phyloP scores from a whole-genome alignment of 106 monocot species.

The Acorus calamus region DNA sequence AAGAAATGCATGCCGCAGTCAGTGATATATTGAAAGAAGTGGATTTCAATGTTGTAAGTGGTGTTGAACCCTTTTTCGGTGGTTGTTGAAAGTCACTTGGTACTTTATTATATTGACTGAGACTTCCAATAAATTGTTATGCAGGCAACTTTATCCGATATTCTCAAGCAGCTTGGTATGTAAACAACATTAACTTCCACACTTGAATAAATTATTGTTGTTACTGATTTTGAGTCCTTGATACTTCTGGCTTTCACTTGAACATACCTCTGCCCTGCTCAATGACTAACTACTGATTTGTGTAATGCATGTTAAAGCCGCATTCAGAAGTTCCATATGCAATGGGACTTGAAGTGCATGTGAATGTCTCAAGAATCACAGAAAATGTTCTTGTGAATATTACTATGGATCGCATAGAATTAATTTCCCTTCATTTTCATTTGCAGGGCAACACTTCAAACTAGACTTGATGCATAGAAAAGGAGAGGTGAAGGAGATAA shows the following conservation, averaged over 20 bases:
- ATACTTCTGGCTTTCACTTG: no score
- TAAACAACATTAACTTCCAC: no score
- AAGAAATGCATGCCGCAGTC: constrained; percentile 59
- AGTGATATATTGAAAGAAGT: constrained; percentile 73
- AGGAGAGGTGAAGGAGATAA: constrained; percentile 65
- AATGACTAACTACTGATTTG: no score
- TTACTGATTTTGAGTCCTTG: not conserved
- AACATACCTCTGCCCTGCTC: no score
- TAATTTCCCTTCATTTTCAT: not conserved
- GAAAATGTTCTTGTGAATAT: no score
- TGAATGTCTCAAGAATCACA: no score
- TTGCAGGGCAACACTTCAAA: constrained; percentile 59
- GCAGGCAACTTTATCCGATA: constrained; percentile 90
- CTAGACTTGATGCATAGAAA: constrained; percentile 71
- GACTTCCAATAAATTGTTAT: not conserved
- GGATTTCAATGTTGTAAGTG: constrained; percentile 68
- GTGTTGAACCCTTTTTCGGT: not conserved
- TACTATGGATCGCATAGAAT: not conserved
- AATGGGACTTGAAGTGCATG: no score
- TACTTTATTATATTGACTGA: no score
- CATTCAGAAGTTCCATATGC: no score
- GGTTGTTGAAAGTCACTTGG: no score
- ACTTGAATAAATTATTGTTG: no score
- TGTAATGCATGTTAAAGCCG: no score
- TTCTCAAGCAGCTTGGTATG: constrained; percentile 87